A percentile compares a stretch with the other conserved stretches of the same genome.
Conservation (phyloP, 2,329 filamentous ascomycete species). For the Fusarium humuli region DNA sequence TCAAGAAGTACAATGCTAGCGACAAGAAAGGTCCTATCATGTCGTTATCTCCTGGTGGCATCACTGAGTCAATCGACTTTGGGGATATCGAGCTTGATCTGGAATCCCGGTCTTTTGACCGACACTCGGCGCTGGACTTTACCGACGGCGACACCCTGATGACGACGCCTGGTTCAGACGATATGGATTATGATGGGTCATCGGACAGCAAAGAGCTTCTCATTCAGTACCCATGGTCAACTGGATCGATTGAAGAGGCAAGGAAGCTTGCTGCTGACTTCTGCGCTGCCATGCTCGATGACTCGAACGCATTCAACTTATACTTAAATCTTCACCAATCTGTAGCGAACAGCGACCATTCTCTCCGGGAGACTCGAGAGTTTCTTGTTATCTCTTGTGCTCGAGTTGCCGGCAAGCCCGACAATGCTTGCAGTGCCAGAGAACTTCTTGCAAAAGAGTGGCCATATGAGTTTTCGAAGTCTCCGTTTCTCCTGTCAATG, state of each 20-base stretch:
- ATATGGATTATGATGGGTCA: constrained; percentile 12
- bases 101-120: constrained; percentile 2
- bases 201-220: not conserved
- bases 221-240: constrained; percentile 32
- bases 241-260: constrained; percentile 24
- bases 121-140: not conserved
- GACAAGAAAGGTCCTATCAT: constrained; percentile 30
- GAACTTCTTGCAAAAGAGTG: constrained; percentile 25
- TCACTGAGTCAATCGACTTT: constrained; percentile 11
- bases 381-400: constrained; percentile 36
- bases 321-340: constrained; percentile 30
- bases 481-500: constrained; percentile 34
- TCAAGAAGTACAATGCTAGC: constrained; percentile 44
- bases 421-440: constrained; percentile 28
- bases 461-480: not conserved
- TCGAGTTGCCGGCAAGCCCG: constrained; percentile 36
- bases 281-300: constrained; percentile 42
- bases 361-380: constrained; percentile 9
- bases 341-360: not conserved
- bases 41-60: constrained; percentile 2
- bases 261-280: constrained; percentile 46
- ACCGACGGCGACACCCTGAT: not conserved
- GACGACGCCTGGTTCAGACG: constrained; percentile 3
- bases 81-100: constrained; percentile 8
- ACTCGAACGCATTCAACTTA: constrained; percentile 40